Evolutionary conservation across 805 yeast genomes (phyloP).

Genomic region (Scheffersomyces coipomensis): DNA sequence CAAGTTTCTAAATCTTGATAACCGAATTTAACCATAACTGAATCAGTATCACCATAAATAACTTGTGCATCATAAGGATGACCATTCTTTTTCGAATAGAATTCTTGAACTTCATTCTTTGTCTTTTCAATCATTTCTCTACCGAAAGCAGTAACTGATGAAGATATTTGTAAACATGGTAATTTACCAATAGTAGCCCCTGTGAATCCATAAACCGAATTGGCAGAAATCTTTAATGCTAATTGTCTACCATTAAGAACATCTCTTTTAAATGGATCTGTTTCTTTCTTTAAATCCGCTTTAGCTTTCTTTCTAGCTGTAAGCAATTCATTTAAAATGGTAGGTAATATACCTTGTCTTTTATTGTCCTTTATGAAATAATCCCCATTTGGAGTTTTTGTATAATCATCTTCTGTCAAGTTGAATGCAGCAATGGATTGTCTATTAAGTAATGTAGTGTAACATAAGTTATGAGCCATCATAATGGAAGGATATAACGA

Average conservation of each 20-base stretch:
- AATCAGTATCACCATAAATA: conserved; percentile 98
- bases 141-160: conserved; percentile 94
- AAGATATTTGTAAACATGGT: conserved; percentile 94
- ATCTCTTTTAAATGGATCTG: conserved; percentile 89
- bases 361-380: conserved; percentile 69
- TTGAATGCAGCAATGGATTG: conserved; percentile 64
- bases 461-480: conserved; percentile 98
- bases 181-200: conserved; percentile 98
- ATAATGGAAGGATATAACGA: conserved; percentile 96
- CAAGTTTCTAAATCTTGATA: conserved; percentile 73
- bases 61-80: conserved; percentile 83
- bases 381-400: conserved; percentile 88
- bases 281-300: conserved; percentile 84
- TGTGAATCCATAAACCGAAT: conserved; percentile 97
- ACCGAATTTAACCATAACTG: conserved; percentile 98
- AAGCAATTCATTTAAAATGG: conserved; percentile 83
- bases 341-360: conserved; percentile 87
- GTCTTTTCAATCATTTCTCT: conserved; percentile 95
- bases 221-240: conserved; percentile 94
- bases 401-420: conserved; percentile 73
- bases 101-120: conserved; percentile 77
- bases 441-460: conserved; percentile 79
- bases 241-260: conserved; percentile 96
- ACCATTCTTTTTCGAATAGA: conserved; percentile 80
- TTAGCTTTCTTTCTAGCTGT: conserved; percentile 93